Evolutionary conservation across 176 grass and related monocot species (phyloP).

Genomic region (Zea luxurians): DNA sequence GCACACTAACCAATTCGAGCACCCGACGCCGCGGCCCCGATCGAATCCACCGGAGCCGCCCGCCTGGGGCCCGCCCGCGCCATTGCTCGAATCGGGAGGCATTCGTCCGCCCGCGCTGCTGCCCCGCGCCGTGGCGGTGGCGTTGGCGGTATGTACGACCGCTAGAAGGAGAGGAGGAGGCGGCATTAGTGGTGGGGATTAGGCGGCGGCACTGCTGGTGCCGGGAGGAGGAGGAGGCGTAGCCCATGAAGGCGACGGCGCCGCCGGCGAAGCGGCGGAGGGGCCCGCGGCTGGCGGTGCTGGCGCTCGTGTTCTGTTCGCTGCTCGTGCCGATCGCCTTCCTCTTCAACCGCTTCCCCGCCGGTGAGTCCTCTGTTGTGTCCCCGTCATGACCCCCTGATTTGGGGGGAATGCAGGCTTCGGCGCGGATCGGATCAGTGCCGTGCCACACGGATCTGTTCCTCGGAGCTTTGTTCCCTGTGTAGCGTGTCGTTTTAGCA

Average conservation of each 20-base stretch:
- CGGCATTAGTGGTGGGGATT: slow-evolving; percentile 1
- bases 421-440: slow-evolving; percentile 48
- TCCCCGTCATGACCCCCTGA: neutral
- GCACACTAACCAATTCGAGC: slow-evolving; percentile 59
- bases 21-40: slow-evolving; percentile 42
- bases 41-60: slow-evolving; percentile 34
- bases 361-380: slow-evolving; percentile 48
- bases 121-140: slow-evolving; percentile 28
- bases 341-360: slow-evolving; percentile 82
- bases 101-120: slow-evolving; percentile 32
- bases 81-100: slow-evolving; percentile 48
- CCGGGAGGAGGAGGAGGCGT: slow-evolving; percentile 18
- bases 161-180: slow-evolving; percentile 28
- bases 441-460: slow-evolving; percentile 43
- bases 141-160: slow-evolving; percentile 49
- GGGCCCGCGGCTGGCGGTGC: slow-evolving; percentile 76
- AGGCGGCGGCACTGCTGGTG: slow-evolving; percentile 2
- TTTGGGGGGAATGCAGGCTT: slow-evolving; percentile 43
- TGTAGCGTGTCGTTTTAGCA: slow-evolving; percentile 14
- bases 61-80: slow-evolving; percentile 15
- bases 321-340: slow-evolving; percentile 94
- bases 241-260: slow-evolving; percentile 77
- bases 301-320: slow-evolving; percentile 92
- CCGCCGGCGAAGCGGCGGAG: slow-evolving; percentile 85
- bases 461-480: slow-evolving; percentile 3